A percentile compares a stretch with the other conserved stretches of the same genome.
Evolutionary conservation across 768 basidiomycete genomes (phyloP).

Genomic region (Epithele typhae): DNA sequence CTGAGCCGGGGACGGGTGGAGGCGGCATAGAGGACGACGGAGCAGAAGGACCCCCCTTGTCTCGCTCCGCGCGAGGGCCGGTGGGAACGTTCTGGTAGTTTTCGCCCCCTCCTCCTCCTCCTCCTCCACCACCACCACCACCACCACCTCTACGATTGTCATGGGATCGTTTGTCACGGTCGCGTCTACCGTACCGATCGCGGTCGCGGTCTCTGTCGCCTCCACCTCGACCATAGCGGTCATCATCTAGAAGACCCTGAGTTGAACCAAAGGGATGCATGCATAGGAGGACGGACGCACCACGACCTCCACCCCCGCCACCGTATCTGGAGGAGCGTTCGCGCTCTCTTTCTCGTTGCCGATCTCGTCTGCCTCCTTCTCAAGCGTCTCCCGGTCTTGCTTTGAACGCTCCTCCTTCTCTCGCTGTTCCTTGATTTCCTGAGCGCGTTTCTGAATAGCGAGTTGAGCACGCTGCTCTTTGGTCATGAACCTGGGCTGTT

Average conservation of each 20-base stretch:
- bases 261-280: no score
- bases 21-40: conserved; percentile 47
- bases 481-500: conserved; percentile 87
- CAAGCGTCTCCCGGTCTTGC: conserved; percentile 65
- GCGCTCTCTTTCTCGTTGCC: conserved; percentile 45
- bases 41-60: conserved; percentile 35
- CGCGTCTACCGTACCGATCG: conserved; percentile 37
- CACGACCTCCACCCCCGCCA: conserved; percentile 38
- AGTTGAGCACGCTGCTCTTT: conserved; percentile 89
- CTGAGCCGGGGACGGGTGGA: conserved; percentile 31
- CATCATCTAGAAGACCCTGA: conserved; percentile 29
- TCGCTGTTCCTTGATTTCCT: conserved; percentile 74
- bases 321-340: conserved; percentile 38
- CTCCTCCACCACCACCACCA: conserved; percentile 7
- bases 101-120: neutral
- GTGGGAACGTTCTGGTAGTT: conserved; percentile 66
- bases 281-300: conserved; percentile 23
- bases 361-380: conserved; percentile 68
- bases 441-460: conserved; percentile 81
- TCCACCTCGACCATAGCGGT: conserved; percentile 38
- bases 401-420: conserved; percentile 58
- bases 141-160: conserved; percentile 34
- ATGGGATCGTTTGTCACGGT: conserved; percentile 21
- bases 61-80: conserved; percentile 76
- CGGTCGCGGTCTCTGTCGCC: conserved; percentile 38